Evolutionary conservation across 352 stramenopile species (phyloP).

Genomic region (Hyaloperonospora arabidopsidis): DNA sequence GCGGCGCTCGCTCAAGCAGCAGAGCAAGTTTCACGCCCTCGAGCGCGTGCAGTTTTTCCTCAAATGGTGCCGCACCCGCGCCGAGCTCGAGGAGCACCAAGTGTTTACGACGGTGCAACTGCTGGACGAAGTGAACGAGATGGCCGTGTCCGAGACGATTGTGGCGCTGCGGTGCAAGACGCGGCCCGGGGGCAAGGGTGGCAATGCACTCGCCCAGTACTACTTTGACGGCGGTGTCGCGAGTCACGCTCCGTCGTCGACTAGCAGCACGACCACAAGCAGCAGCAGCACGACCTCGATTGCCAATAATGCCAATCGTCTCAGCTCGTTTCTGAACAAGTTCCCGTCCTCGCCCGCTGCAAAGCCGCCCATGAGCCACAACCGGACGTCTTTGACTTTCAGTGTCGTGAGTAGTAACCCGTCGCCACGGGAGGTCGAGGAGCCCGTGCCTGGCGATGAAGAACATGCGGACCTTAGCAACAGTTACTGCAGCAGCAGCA

Average conservation of each 20-base stretch:
- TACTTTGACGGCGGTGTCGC: conserved; percentile 23
- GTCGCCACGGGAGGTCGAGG: conserved; percentile 23
- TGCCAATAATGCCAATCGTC: conserved; percentile 35
- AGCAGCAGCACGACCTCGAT: conserved; percentile 8
- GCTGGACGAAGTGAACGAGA: conserved; percentile 69
- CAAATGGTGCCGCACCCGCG: conserved; percentile 60
- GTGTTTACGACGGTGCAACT: conserved; percentile 77
- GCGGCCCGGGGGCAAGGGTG: conserved; percentile 27
- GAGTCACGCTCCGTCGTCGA: conserved; percentile 6
- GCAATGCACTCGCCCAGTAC: conserved; percentile 26
- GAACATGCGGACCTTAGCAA: background rate
- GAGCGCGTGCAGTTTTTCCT: conserved; percentile 84
- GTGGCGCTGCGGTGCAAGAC: conserved; percentile 54
- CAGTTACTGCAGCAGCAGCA: conserved; percentile 1
- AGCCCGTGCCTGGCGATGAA: conserved; percentile 22
- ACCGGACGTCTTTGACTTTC: conserved; percentile 25
- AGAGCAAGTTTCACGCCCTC: conserved; percentile 71
- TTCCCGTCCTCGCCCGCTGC: conserved; percentile 34
- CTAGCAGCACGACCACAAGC: conserved; percentile 18
- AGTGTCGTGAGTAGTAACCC: conserved; percentile 30
- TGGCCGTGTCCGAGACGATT: conserved; percentile 50
- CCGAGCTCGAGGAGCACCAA: conserved; percentile 53
- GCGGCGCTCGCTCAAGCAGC: conserved; percentile 55
- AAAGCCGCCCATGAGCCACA: conserved; percentile 16
- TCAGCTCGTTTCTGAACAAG: conserved; percentile 64